Percentiles rank a stretch among this genome's conserved stretches.
Evolutionary conservation across 306 rosid species (phyloP).

Genomic region (Cyamopsis tetragonoloba): DNA sequence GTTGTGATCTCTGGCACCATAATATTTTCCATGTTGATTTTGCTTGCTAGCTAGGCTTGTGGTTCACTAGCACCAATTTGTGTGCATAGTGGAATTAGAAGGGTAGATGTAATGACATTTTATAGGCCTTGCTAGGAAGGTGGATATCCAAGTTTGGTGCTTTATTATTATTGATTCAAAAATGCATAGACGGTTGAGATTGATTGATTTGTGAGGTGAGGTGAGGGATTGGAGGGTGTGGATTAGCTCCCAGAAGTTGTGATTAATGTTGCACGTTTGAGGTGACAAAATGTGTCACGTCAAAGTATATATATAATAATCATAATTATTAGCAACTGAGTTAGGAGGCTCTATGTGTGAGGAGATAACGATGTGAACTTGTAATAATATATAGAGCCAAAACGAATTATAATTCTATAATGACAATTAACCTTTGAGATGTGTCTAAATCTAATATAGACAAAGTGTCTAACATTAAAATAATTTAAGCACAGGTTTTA

Average conservation of each 20-base stretch:
- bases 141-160: background rate
- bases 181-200: constrained; percentile 38
- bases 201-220: constrained; percentile 10
- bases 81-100: background rate
- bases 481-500: no score
- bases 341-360: background rate
- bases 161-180: background rate
- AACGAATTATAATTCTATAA: background rate
- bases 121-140: constrained; percentile 33
- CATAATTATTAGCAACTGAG: constrained; percentile 3
- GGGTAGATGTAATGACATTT: background rate
- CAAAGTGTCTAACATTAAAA: no score
- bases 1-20: background rate
- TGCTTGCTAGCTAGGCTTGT: background rate
- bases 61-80: no score
- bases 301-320: constrained; percentile 1
- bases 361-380: constrained; percentile 31
- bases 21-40: background rate
- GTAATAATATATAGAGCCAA: background rate
- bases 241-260: constrained; percentile 14
- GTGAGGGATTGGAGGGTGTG: constrained; percentile 24
- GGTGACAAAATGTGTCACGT: constrained; percentile 17
- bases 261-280: background rate
- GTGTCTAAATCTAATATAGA: no score
- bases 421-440: background rate